Conservation (phyloP, 306 rosid species). For the Fragaria iinumae region DNA sequence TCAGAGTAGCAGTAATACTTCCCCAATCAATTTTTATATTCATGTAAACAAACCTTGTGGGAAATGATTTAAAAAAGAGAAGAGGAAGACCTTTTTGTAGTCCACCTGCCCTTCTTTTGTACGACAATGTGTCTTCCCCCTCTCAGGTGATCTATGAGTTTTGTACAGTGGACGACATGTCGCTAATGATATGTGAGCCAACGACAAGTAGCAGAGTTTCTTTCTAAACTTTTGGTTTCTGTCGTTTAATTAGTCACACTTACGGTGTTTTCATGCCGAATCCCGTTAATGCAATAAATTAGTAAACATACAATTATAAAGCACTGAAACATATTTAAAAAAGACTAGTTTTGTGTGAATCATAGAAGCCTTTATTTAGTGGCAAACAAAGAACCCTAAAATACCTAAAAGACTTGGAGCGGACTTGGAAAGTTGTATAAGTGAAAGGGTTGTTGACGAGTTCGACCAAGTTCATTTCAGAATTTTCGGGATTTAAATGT, state of each 20-base stretch:
- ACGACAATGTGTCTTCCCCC: background rate
- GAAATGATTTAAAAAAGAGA: background rate
- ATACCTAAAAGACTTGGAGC: background rate
- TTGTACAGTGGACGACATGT: conserved; percentile 11
- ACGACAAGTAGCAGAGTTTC: background rate
- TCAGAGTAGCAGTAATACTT: conserved; percentile 26
- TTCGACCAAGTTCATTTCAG: background rate
- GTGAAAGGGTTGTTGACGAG: background rate
- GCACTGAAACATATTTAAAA: background rate
- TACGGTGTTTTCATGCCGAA: background rate
- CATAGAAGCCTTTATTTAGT: too few relatives aligned
- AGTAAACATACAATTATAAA: background rate
- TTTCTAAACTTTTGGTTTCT: background rate
- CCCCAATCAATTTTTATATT: background rate
- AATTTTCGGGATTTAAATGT: background rate
- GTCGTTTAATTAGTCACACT: background rate
- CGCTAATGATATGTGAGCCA: conserved; percentile 1
- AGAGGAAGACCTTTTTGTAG: background rate
- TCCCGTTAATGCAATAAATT: too few relatives aligned
- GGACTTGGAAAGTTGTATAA: background rate
- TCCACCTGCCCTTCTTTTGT: conserved; percentile 9
- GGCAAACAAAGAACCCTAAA: background rate
- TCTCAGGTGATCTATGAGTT: background rate
- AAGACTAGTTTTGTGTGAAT: background rate
- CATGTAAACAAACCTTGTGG: background rate